Conservation (phyloP, 345 rosid genomes). For the Gossypium ekmanianum region DNA sequence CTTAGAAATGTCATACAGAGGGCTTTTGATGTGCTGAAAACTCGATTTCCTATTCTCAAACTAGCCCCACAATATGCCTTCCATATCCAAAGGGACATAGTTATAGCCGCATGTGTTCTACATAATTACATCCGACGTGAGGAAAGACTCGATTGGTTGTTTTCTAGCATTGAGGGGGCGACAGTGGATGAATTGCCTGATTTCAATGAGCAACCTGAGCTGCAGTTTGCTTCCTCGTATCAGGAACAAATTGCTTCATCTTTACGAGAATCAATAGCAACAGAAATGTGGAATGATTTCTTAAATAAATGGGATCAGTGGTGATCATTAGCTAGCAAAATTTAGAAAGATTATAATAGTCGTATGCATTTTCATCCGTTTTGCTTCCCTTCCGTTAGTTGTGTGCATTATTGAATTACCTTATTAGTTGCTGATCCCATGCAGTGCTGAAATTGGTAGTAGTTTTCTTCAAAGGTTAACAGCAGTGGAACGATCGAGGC, state of each 20-base stretch:
- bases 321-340: slow-evolving; percentile 23
- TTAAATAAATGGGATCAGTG: slow-evolving; percentile 64
- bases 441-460: not conserved
- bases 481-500: not conserved
- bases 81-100: slow-evolving; percentile 79
- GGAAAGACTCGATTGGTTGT: slow-evolving; percentile 72
- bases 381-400: not conserved
- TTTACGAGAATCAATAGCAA: slow-evolving; percentile 53
- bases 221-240: slow-evolving; percentile 45
- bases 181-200: slow-evolving; percentile 38
- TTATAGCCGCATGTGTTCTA: slow-evolving; percentile 68
- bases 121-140: slow-evolving; percentile 66
- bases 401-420: not conserved
- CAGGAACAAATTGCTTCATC: slow-evolving; percentile 48
- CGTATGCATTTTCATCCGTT: not conserved
- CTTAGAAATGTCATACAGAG: slow-evolving; percentile 48
- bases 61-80: slow-evolving; percentile 67
- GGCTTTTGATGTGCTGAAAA: slow-evolving; percentile 51
- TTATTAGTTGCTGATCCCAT: not conserved
- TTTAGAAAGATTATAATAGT: not conserved
- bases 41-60: slow-evolving; percentile 72
- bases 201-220: slow-evolving; percentile 50
- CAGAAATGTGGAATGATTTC: slow-evolving; percentile 74
- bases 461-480: not conserved
- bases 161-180: slow-evolving; percentile 36